Evolutionary conservation across 176 grass and related monocot species (phyloP).

Genomic region (Hsuehochloa calcarea): DNA sequence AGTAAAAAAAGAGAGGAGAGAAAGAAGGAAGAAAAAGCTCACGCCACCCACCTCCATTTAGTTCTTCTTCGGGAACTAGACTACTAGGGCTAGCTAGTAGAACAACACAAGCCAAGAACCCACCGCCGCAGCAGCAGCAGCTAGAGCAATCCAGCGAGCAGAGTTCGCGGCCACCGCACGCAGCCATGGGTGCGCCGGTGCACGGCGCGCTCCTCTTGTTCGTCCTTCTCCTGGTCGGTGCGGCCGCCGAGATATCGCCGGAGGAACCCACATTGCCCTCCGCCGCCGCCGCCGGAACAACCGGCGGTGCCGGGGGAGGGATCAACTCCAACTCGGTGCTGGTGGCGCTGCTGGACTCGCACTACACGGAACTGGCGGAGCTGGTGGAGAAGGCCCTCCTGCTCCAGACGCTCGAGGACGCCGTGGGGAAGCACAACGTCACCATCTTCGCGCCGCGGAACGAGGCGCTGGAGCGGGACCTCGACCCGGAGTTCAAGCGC

Average conservation of each 20-base stretch:
- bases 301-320: background rate
- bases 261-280: slow-evolving; percentile 47
- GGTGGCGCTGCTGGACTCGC: slow-evolving; percentile 61
- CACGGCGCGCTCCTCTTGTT: slow-evolving; percentile 44
- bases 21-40: slow-evolving; percentile 3
- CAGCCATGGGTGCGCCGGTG: slow-evolving; percentile 43
- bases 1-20: background rate
- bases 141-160: background rate
- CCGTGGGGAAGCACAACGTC: slow-evolving; percentile 50
- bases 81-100: background rate
- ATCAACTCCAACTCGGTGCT: slow-evolving; percentile 64
- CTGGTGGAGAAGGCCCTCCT: slow-evolving; percentile 69
- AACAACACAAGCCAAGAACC: background rate
- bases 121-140: background rate
- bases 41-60: slow-evolving; percentile 41
- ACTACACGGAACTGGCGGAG: slow-evolving; percentile 71
- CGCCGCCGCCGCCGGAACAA: background rate
- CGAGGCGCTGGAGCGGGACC: slow-evolving; percentile 48
- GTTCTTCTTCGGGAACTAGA: background rate
- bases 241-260: slow-evolving; percentile 10
- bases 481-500: slow-evolving; percentile 51
- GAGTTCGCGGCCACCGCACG: background rate
- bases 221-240: slow-evolving; percentile 21
- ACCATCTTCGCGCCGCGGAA: slow-evolving; percentile 60
- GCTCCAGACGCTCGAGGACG: slow-evolving; percentile 56